Conservation (phyloP, 768 basidiomycete species). For the Leccinellum luteum region DNA sequence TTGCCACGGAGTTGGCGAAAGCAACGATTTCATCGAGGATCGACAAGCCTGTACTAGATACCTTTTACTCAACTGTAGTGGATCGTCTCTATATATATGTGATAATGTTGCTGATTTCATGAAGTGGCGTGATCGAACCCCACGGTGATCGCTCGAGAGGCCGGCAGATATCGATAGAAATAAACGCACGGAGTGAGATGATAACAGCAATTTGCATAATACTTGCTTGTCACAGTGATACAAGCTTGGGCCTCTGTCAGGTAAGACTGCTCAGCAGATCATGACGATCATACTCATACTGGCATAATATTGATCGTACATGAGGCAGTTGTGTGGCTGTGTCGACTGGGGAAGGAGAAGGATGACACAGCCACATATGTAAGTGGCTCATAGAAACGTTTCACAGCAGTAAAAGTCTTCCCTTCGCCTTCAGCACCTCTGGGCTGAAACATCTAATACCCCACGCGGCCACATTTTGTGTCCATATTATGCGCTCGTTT, state of each 20-base stretch:
- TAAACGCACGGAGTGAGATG: neutral
- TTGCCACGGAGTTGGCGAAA: neutral
- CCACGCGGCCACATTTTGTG: conserved; percentile 5
- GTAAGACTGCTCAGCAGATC: too few species aligned
- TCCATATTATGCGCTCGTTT: conserved; percentile 30
- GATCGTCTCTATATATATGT: neutral
- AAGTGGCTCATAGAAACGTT: too few species aligned
- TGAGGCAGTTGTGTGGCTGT: too few species aligned
- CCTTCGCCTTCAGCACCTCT: neutral
- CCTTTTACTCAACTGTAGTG: conserved; percentile 6
- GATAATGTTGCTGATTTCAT: neutral
- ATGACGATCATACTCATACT: too few species aligned
- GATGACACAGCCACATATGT: neutral
- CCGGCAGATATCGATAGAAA: neutral
- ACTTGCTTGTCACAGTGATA: too few species aligned
- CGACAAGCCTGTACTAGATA: conserved; percentile 15
- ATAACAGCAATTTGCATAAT: too few species aligned
- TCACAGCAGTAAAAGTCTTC: neutral
- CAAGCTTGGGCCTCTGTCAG: too few species aligned
- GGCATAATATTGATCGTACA: too few species aligned
- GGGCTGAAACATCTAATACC: neutral
- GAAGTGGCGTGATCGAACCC: neutral
- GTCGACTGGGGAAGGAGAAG: too few species aligned
- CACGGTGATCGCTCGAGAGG: neutral
- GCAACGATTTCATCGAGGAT: neutral